Evolutionary conservation across 208 protist genomes (phyloP).

Genomic region (Wallacemonas sp.): DNA sequence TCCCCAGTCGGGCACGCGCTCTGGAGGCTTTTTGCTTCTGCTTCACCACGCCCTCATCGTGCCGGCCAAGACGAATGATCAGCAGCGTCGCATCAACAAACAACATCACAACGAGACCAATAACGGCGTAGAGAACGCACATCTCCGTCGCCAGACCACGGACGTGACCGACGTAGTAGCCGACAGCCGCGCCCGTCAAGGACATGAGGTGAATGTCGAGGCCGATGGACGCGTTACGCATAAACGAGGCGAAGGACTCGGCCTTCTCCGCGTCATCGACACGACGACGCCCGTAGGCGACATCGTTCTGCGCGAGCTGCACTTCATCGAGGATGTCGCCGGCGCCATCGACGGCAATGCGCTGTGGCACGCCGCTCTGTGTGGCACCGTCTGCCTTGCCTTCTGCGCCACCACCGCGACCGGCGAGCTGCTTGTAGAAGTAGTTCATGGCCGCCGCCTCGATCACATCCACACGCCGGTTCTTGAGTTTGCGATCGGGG

Average conservation of each 20-base stretch:
- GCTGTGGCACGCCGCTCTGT: slow-evolving; percentile 9
- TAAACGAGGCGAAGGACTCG: slow-evolving; percentile 52
- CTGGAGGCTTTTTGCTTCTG: slow-evolving; percentile 22
- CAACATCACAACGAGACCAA: slow-evolving; percentile 70
- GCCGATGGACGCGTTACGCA: slow-evolving; percentile 63
- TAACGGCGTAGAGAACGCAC: slow-evolving; percentile 58
- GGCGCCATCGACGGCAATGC: slow-evolving; percentile 15
- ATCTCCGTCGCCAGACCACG: slow-evolving; percentile 41
- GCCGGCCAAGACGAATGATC: slow-evolving; percentile 49
- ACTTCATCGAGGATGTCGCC: slow-evolving; percentile 13
- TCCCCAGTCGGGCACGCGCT: slow-evolving; percentile 1
- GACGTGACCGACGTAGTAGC: slow-evolving; percentile 74
- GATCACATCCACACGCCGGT: slow-evolving; percentile 67
- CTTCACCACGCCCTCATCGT: slow-evolving; percentile 47
- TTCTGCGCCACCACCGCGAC: slow-evolving; percentile 5
- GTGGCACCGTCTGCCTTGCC: slow-evolving; percentile 12
- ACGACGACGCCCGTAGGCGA: slow-evolving; percentile 7
- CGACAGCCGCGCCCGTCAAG: slow-evolving; percentile 57
- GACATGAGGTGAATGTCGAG: slow-evolving; percentile 81
- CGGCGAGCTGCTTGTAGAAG: slow-evolving; percentile 47
- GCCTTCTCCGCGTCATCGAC: slow-evolving; percentile 6
- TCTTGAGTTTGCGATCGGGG: slow-evolving; percentile 54
- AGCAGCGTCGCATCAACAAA: slow-evolving; percentile 77
- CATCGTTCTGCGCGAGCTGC: slow-evolving; percentile 19
- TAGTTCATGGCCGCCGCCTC: slow-evolving; percentile 46